These are phyloP conservation scores for Penicillium sp. DNA, from an alignment of 2,329 filamentous ascomycete genomes.

Conservation along the genomic window DNA sequence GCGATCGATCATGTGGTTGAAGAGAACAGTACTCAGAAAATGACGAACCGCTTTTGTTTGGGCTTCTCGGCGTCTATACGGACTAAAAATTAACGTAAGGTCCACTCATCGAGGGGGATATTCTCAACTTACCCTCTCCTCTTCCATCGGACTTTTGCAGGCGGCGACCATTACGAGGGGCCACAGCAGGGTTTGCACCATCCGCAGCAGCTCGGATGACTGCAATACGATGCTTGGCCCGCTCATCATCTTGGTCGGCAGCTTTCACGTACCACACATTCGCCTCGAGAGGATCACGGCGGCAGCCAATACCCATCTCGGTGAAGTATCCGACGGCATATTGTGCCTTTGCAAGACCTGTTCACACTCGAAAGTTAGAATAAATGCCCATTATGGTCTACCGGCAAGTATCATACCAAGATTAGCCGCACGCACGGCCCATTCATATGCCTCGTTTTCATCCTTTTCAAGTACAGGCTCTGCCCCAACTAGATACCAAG, in stretches of 20 bases:
- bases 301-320: constrained; percentile 96
- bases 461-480: constrained; percentile 90
- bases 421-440: constrained; percentile 83
- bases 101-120: neutral
- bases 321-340: constrained; percentile 97
- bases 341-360: constrained; percentile 64
- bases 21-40: constrained; percentile 14
- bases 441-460: constrained; percentile 93
- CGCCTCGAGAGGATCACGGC: constrained; percentile 88
- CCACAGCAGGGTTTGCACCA: constrained; percentile 43
- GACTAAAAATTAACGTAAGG: constrained; percentile 2
- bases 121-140: constrained; percentile 11
- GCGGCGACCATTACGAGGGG: constrained; percentile 20
- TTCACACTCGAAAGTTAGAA: neutral
- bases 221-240: constrained; percentile 79
- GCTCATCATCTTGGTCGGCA: constrained; percentile 84
- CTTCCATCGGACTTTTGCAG: constrained; percentile 11
- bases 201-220: constrained; percentile 81
- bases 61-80: constrained; percentile 15
- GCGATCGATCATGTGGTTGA: neutral
- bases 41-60: constrained; percentile 28
- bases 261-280: constrained; percentile 99
- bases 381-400: neutral
- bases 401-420: constrained; percentile 62
- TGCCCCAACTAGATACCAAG: constrained; percentile 97